Evolutionary conservation across 164 flowering plant species (phyloP).

Genomic region (Dillenia suffruticosa): DNA sequence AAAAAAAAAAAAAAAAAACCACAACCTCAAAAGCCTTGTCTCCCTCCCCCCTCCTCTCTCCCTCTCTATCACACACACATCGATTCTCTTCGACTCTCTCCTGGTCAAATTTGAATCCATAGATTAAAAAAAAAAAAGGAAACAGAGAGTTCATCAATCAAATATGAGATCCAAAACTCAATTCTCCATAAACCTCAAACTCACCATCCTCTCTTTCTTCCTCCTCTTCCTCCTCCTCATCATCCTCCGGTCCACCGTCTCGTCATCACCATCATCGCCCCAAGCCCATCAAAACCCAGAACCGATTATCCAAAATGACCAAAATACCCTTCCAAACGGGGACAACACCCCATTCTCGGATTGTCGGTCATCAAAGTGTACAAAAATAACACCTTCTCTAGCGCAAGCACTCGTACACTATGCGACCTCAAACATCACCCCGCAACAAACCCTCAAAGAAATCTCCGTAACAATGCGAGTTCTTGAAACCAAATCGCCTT

Average conservation of each 20-base stretch:
- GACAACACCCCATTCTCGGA: not conserved
- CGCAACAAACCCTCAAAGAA: constrained; percentile 65
- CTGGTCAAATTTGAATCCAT: no score
- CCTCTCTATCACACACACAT: no score
- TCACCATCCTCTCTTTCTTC: constrained; percentile 32
- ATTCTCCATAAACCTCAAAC: constrained; percentile 29
- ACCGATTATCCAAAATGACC: constrained; percentile 1
- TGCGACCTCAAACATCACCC: constrained; percentile 62
- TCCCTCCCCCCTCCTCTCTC: no score
- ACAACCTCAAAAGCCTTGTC: no score
- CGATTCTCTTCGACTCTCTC: no score
- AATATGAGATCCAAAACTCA: constrained; percentile 45
- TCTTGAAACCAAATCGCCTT: constrained; percentile 58
- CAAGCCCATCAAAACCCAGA: not conserved
- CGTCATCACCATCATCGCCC: constrained; percentile 18
- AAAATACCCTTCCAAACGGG: constrained; percentile 11
- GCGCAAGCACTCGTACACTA: constrained; percentile 56
- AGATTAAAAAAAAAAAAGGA: no score
- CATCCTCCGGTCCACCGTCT: constrained; percentile 35
- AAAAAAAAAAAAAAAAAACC: no score
- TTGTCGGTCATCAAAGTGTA: constrained; percentile 20
- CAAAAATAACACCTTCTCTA: constrained; percentile 48
- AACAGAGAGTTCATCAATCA: not conserved
- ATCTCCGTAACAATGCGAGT: constrained; percentile 48
- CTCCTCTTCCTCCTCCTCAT: constrained; percentile 43